Evolutionary conservation across 306 rosid species (phyloP).

Genomic region (Vigna hirtella): DNA sequence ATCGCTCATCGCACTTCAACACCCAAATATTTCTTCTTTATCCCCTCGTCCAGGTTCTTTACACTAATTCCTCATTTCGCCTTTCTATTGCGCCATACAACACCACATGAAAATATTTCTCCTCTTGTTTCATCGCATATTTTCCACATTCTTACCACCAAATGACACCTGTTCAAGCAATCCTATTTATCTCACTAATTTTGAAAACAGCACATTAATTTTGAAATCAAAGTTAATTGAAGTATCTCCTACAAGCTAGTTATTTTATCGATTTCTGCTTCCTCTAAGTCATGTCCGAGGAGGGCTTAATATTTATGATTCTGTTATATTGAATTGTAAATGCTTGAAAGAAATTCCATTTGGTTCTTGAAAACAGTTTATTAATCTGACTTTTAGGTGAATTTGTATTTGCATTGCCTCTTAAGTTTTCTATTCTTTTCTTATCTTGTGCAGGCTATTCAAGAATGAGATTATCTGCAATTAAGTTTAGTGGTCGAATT

Average conservation of each 20-base stretch:
- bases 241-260: neutral
- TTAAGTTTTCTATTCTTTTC: slow-evolving; percentile 17
- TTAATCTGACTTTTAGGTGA: neutral
- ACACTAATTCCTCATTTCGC: neutral
- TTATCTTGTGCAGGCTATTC: slow-evolving; percentile 46
- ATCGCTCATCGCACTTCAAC: slow-evolving; percentile 70
- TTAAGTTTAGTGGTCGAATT: slow-evolving; percentile 74
- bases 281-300: neutral
- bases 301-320: neutral
- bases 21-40: slow-evolving; percentile 52
- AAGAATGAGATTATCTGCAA: slow-evolving; percentile 62
- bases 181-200: neutral
- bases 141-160: neutral
- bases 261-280: neutral
- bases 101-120: neutral
- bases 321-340: neutral
- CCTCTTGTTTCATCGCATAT: neutral
- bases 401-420: neutral
- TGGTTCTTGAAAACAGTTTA: slow-evolving; percentile 4
- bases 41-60: slow-evolving; percentile 64
- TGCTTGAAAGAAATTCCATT: slow-evolving; percentile 7
- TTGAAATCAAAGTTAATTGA: neutral
- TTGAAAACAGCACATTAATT: neutral
- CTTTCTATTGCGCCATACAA: neutral
- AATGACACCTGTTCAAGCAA: neutral